Evolutionary conservation across 306 rosid species (phyloP).

Genomic region (Fagus crenata): DNA sequence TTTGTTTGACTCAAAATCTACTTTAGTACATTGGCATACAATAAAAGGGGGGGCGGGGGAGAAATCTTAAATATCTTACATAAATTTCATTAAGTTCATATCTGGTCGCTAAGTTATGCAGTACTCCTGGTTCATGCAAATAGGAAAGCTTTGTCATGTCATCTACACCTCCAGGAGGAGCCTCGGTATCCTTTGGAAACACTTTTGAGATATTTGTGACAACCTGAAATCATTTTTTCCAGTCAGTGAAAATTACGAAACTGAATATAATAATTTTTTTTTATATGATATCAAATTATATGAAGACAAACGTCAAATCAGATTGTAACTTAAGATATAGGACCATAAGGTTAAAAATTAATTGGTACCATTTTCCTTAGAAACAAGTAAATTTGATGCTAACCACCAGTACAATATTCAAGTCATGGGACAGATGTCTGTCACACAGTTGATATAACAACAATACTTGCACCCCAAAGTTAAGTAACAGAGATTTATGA

Average conservation of each 20-base stretch:
- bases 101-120: conserved; percentile 93
- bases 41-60: neutral
- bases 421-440: neutral
- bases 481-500: neutral
- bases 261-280: neutral
- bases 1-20: conserved; percentile 23
- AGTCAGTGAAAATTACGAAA: conserved; percentile 32
- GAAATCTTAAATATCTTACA: conserved; percentile 51
- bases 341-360: neutral
- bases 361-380: neutral
- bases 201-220: conserved; percentile 79
- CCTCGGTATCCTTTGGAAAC: conserved; percentile 94
- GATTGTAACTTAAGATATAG: conserved; percentile 1
- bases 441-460: neutral
- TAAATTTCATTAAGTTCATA: conserved; percentile 98
- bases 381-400: conserved; percentile 11
- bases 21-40: conserved; percentile 9
- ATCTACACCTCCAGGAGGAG: conserved; percentile 98
- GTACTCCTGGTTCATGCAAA: conserved; percentile 99
- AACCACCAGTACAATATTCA: conserved; percentile 10
- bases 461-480: neutral
- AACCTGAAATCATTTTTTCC: conserved; percentile 55
- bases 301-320: conserved; percentile 3
- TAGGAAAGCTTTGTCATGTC: conserved; percentile 99
- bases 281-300: conserved; percentile 3